phyloP scores from a whole-genome alignment of 805 yeast species.

The Candida insectorum region DNA sequence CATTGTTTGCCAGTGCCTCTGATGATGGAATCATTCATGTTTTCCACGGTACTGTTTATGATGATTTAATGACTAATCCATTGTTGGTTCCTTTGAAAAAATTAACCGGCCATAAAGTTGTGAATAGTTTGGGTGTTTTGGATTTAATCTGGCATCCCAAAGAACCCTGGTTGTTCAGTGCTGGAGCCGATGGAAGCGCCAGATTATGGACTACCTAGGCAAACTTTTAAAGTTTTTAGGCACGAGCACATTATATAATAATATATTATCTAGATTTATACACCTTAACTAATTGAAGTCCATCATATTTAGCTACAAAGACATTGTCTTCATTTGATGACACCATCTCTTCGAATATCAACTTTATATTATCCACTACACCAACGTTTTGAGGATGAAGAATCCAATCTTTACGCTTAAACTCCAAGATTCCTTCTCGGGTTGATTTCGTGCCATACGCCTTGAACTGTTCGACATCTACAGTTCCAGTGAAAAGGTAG shows the following conservation, averaged over 20 bases:
- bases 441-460: conserved; percentile 21
- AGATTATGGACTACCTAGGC: conserved; percentile 88
- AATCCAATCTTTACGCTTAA: conserved; percentile 38
- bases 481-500: conserved; percentile 37
- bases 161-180: conserved; percentile 96
- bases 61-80: conserved; percentile 93
- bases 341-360: conserved; percentile 20
- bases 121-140: conserved; percentile 80
- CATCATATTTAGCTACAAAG: conserved; percentile 24
- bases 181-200: conserved; percentile 96
- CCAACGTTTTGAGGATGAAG: conserved; percentile 34
- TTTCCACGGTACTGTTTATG: conserved; percentile 95
- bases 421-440: conserved; percentile 40
- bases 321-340: conserved; percentile 18
- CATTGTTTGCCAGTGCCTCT: conserved; percentile 89
- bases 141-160: conserved; percentile 93
- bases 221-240: too few species aligned
- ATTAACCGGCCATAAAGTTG: conserved; percentile 81
- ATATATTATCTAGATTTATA: conserved; percentile 3
- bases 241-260: conserved; percentile 2
- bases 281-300: conserved; percentile 1
- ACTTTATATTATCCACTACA: conserved; percentile 35
- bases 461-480: conserved; percentile 18
- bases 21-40: conserved; percentile 93
- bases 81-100: conserved; percentile 93